phyloP scores from a whole-genome alignment of 768 basidiomycete genomes.

The Russula emetica region DNA sequence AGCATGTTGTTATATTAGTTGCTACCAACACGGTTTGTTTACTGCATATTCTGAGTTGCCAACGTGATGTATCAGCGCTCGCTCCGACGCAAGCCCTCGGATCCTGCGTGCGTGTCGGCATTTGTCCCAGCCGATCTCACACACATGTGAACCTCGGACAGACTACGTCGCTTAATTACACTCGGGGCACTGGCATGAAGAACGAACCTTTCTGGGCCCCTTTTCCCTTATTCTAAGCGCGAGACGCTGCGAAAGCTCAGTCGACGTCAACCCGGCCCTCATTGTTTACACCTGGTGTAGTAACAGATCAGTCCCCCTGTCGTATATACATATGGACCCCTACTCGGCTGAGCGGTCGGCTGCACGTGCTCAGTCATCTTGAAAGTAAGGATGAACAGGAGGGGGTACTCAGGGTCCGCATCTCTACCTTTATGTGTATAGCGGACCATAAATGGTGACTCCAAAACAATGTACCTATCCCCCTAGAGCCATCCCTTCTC shows the following conservation, averaged over 20 bases:
- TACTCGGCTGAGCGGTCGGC: too few species aligned
- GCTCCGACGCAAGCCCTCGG: slow-evolving; percentile 3
- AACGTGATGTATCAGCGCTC: neutral
- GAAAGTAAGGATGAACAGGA: too few species aligned
- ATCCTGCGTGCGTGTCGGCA: neutral
- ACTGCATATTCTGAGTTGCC: neutral
- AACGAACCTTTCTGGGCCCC: neutral
- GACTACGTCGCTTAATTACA: neutral
- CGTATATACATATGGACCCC: too few species aligned
- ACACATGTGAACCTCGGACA: neutral
- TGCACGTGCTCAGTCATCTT: too few species aligned
- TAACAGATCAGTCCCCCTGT: too few species aligned
- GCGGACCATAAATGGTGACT: too few species aligned
- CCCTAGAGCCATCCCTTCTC: neutral
- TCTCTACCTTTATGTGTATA: too few species aligned
- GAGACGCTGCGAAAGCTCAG: neutral
- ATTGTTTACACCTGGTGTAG: too few species aligned
- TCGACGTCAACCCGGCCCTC: neutral
- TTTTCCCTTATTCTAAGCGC: neutral
- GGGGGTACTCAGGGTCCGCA: too few species aligned
- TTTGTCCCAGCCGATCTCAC: neutral
- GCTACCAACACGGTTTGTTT: too few species aligned
- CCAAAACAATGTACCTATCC: neutral
- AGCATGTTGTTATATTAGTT: too few species aligned
- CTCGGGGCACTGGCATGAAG: neutral